Percentiles rank a stretch among this genome's conserved stretches.
These are phyloP conservation scores for Fusarium decemcellulare DNA, from an alignment of 2,329 filamentous ascomycete species.

Conservation along the genomic window DNA sequence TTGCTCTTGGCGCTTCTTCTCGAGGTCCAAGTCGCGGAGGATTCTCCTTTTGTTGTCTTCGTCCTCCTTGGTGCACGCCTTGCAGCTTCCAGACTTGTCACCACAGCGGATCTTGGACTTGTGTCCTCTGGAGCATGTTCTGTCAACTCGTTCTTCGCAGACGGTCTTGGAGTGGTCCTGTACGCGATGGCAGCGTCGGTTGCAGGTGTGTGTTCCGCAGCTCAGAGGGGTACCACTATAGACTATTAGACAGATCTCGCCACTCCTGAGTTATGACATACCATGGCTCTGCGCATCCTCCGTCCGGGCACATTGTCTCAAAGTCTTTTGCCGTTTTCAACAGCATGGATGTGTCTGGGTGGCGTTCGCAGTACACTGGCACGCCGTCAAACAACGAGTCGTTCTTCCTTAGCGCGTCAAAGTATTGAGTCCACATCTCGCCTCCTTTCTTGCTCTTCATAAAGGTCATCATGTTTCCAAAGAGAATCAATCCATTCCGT, in stretches of 20 bases:
- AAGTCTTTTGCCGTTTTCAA: constrained; percentile 71
- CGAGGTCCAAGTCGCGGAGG: constrained; percentile 64
- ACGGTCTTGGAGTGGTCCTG: constrained; percentile 67
- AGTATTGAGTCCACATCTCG: constrained; percentile 69
- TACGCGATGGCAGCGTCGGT: constrained; percentile 72
- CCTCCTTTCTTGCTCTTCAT: constrained; percentile 61
- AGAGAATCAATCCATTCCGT: constrained; percentile 74
- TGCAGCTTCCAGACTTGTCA: constrained; percentile 57
- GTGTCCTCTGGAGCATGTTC: constrained; percentile 68
- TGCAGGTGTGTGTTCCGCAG: constrained; percentile 73
- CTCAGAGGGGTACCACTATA: constrained; percentile 63
- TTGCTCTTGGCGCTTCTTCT: constrained; percentile 60
- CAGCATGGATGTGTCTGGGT: constrained; percentile 63
- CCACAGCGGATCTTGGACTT: constrained; percentile 63
- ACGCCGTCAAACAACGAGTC: constrained; percentile 72
- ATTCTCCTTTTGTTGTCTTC: constrained; percentile 58
- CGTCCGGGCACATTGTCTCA: constrained; percentile 74
- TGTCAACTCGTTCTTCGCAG: constrained; percentile 55
- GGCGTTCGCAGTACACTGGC: constrained; percentile 71
- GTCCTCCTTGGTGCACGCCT: constrained; percentile 66
- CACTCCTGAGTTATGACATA: constrained; percentile 48
- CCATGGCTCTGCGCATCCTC: constrained; percentile 77
- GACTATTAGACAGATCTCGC: background rate
- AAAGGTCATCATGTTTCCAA: constrained; percentile 80
- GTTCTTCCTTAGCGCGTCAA: constrained; percentile 67